These are phyloP conservation scores for Erodium chrysanthum DNA, from an alignment of 441 rosid genomes.

Conservation along the genomic window DNA sequence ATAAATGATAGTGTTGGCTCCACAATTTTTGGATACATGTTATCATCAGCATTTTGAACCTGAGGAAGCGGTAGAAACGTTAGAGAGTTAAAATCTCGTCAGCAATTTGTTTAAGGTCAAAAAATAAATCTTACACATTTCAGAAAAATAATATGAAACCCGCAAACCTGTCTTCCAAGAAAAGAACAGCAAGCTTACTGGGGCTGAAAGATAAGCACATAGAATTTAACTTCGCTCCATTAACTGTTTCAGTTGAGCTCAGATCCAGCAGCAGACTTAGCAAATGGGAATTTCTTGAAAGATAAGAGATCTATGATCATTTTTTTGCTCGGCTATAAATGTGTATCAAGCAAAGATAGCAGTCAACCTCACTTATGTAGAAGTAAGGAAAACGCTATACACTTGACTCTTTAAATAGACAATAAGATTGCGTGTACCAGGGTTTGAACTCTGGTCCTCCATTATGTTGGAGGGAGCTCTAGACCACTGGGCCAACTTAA, in stretches of 20 bases:
- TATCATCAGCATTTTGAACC: constrained; percentile 99
- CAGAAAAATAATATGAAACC: neutral
- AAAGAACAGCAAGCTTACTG: neutral
- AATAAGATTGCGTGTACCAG: too few species aligned
- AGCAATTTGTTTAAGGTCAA: neutral
- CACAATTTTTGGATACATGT: constrained; percentile 52
- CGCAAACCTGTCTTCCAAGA: neutral
- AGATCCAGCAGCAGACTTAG: neutral
- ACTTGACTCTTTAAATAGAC: too few species aligned
- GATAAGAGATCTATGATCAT: too few species aligned
- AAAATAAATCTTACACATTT: neutral
- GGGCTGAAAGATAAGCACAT: neutral
- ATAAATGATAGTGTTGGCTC: constrained; percentile 85
- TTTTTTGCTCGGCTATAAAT: too few species aligned
- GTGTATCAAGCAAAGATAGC: too few species aligned
- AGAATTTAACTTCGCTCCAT: neutral
- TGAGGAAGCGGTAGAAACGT: constrained; percentile 29
- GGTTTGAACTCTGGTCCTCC: too few species aligned
- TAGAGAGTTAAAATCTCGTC: neutral
- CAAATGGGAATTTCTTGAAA: neutral
- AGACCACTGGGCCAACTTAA: too few species aligned
- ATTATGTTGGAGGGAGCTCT: too few species aligned
- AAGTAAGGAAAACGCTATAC: too few species aligned
- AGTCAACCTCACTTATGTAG: too few species aligned
- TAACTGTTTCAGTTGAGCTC: neutral